Conservation (phyloP, 1,139 yeast species). For the Arxiozyma slooffiae region DNA sequence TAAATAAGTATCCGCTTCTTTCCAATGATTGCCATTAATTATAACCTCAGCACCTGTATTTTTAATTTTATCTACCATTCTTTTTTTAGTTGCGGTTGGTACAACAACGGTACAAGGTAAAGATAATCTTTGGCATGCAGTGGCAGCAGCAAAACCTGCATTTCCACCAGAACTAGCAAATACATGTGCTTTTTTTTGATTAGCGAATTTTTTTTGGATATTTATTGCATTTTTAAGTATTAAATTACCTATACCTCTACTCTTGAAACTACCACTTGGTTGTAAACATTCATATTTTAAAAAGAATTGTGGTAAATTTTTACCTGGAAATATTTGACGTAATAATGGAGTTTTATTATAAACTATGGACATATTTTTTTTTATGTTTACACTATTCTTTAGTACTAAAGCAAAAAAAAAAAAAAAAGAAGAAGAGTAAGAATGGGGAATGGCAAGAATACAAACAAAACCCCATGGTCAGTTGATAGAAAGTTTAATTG, state of each 20-base stretch:
- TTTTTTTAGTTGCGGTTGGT: conserved; percentile 40
- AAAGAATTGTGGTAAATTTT: conserved; percentile 36
- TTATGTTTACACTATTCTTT: too few species aligned
- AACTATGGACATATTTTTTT: conserved; percentile 11
- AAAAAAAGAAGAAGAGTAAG: too few species aligned
- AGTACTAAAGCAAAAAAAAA: too few species aligned
- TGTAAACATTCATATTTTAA: conserved; percentile 58
- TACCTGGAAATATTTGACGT: conserved; percentile 31
- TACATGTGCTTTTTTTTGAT: conserved; percentile 35
- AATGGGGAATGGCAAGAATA: too few species aligned
- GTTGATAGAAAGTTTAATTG: too few species aligned
- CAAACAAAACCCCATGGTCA: too few species aligned
- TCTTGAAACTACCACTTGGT: conserved; percentile 65
- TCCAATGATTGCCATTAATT: conserved; percentile 48
- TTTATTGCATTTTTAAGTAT: conserved; percentile 30
- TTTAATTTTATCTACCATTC: conserved; percentile 35
- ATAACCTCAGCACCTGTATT: conserved; percentile 46
- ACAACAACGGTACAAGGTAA: conserved; percentile 57
- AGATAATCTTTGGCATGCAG: conserved; percentile 40
- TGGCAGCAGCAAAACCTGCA: conserved; percentile 71
- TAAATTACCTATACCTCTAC: conserved; percentile 53
- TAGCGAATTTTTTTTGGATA: conserved; percentile 13
- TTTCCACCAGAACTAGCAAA: conserved; percentile 68
- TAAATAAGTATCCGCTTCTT: conserved; percentile 54
- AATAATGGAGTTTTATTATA: conserved; percentile 38